phyloP scores from a whole-genome alignment of 2,329 filamentous ascomycete species.

The Dothiorella sarmentorum region DNA sequence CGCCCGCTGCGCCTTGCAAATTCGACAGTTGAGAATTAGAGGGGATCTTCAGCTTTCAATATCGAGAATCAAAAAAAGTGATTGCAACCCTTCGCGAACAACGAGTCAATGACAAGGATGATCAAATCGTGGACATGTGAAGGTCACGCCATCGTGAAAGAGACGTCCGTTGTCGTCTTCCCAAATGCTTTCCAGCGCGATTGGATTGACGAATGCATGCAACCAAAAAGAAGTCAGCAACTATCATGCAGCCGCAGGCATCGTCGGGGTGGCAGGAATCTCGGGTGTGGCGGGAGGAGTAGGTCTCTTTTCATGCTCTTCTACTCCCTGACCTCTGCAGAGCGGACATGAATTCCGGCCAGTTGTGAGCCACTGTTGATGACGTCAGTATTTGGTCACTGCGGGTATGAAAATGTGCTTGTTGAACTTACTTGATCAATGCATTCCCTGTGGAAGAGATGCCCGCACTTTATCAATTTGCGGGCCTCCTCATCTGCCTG shows the following conservation, averaged over 20 bases:
- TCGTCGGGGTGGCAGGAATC: background rate
- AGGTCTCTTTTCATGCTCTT: constrained; percentile 39
- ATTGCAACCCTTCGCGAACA: background rate
- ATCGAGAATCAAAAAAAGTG: background rate
- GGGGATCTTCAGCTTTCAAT: background rate
- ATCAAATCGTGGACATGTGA: background rate
- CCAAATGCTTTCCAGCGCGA: too few species aligned
- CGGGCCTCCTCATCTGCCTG: constrained; percentile 59
- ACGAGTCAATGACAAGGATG: background rate
- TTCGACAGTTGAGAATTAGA: too few species aligned
- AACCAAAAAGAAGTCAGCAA: too few species aligned
- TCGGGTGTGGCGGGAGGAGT: constrained; percentile 7
- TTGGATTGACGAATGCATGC: background rate
- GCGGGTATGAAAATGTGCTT: too few species aligned
- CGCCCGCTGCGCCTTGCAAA: constrained; percentile 3
- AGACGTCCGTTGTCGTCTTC: too few species aligned
- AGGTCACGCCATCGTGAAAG: too few species aligned
- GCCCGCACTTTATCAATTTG: constrained; percentile 60
- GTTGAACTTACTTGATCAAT: constrained; percentile 61
- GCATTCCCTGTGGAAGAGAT: constrained; percentile 65
- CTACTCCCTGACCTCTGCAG: constrained; percentile 57
- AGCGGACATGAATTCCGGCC: constrained; percentile 63
- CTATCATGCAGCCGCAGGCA: constrained; percentile 1
- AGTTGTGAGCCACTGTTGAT: constrained; percentile 61
- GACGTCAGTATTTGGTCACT: constrained; percentile 5